Conservation (phyloP, 108 stramenopile species). For the Seminavis robusta region DNA sequence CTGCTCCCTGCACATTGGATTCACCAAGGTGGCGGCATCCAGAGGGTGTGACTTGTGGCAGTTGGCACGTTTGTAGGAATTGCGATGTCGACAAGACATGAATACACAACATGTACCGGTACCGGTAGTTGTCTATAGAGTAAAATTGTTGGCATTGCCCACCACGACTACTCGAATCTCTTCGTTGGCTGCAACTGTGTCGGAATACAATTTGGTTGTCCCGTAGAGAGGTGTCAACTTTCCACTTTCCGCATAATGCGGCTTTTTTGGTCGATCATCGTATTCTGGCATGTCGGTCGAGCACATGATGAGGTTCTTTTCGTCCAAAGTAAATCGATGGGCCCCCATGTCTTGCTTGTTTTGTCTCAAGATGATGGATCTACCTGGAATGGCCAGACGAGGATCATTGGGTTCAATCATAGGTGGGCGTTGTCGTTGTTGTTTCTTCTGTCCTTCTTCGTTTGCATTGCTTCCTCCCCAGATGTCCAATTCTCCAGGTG, state of each 20-base stretch:
- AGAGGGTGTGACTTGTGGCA: no score
- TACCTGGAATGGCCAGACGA: slow-evolving; percentile 35
- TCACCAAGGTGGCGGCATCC: no score
- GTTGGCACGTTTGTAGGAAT: no score
- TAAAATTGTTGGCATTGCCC: background rate
- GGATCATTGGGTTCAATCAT: slow-evolving; percentile 7
- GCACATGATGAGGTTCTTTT: slow-evolving; percentile 49
- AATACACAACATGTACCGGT: no score
- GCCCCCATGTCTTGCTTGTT: slow-evolving; percentile 63
- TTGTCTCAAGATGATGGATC: slow-evolving; percentile 54
- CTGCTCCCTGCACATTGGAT: no score
- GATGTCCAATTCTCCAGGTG: slow-evolving; percentile 36
- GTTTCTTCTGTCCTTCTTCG: background rate
- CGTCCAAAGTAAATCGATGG: slow-evolving; percentile 56
- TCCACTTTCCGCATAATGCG: slow-evolving; percentile 58
- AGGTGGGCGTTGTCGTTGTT: background rate
- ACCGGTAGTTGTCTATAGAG: no score
- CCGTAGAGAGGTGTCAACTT: slow-evolving; percentile 49
- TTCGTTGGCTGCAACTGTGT: slow-evolving; percentile 46
- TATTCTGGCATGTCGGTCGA: slow-evolving; percentile 72
- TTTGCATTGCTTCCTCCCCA: slow-evolving; percentile 7
- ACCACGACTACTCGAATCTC: slow-evolving; percentile 47
- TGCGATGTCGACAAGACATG: no score
- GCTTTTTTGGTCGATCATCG: slow-evolving; percentile 46
- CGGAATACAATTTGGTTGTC: slow-evolving; percentile 37